phyloP scores from a whole-genome alignment of 805 yeast species.

The Monosporozyma siamensis region DNA sequence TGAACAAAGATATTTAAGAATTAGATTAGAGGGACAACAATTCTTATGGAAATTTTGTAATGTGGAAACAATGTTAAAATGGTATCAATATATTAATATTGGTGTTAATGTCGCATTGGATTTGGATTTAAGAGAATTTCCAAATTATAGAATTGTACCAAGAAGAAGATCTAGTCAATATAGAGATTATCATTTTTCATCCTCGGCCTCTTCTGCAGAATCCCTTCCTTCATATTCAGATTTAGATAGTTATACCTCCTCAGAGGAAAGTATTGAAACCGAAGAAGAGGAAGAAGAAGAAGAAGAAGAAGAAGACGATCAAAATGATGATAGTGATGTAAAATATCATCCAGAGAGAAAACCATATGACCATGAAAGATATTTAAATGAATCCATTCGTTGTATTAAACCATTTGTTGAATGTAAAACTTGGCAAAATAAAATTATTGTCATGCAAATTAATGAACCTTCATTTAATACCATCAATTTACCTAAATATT shows the following conservation, averaged over 20 bases:
- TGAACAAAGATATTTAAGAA: slow-evolving; percentile 49
- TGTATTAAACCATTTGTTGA: slow-evolving; percentile 46
- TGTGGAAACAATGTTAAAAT: slow-evolving; percentile 60
- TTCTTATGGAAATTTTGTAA: slow-evolving; percentile 54
- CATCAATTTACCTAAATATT: slow-evolving; percentile 18
- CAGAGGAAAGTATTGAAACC: no score
- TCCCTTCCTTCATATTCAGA: no score
- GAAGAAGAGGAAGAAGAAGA: slow-evolving; percentile 1
- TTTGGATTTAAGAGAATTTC: slow-evolving; percentile 57
- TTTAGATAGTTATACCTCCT: no score
- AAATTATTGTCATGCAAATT: slow-evolving; percentile 31
- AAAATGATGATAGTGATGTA: slow-evolving; percentile 5
- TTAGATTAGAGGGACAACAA: slow-evolving; percentile 79
- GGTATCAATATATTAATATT: slow-evolving; percentile 62
- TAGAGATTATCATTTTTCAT: not conserved
- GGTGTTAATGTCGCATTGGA: slow-evolving; percentile 79
- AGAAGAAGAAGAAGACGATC: slow-evolving; percentile 4
- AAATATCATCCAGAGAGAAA: slow-evolving; percentile 45
- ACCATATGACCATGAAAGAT: slow-evolving; percentile 31
- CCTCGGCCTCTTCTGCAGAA: not conserved
- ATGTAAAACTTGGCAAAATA: slow-evolving; percentile 48
- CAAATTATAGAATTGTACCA: slow-evolving; percentile 73
- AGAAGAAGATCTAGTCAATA: slow-evolving; percentile 40
- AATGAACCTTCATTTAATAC: slow-evolving; percentile 19
- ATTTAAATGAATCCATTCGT: slow-evolving; percentile 43